Percentiles rank a stretch among this genome's conserved stretches.
phyloP scores from a whole-genome alignment of 371 early-diverging fungal species.

The Mucor irregularis region DNA sequence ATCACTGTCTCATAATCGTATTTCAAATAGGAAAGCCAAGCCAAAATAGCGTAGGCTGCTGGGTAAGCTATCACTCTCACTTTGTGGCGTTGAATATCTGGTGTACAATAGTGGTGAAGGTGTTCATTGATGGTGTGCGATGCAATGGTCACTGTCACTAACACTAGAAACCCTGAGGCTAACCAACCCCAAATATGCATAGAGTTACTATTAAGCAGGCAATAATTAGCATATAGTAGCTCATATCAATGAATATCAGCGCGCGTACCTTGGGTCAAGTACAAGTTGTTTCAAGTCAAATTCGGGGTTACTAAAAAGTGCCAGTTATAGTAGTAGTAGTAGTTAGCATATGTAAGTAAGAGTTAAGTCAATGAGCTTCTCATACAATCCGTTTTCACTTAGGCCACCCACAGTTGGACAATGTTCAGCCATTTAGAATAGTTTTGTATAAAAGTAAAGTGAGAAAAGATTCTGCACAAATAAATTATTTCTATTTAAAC shows the following conservation, averaged over 20 bases:
- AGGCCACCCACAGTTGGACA: constrained; percentile 32
- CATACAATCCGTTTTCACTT: constrained; percentile 34
- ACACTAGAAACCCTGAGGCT: constrained; percentile 32
- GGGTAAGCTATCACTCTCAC: constrained; percentile 50
- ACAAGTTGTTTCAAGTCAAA: constrained; percentile 39
- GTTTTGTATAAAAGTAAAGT: not conserved
- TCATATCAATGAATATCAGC: not conserved
- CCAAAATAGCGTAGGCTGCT: constrained; percentile 43
- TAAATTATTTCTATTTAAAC: not conserved
- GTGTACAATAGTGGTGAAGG: constrained; percentile 42
- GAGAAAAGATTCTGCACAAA: not conserved
- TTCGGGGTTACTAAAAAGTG: constrained; percentile 36
- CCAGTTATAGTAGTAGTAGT: not conserved
- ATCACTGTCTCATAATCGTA: constrained; percentile 51
- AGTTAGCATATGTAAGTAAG: not conserved
- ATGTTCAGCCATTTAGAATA: constrained; percentile 8
- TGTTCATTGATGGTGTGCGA: constrained; percentile 37
- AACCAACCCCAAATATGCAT: constrained; percentile 55
- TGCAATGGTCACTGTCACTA: constrained; percentile 34
- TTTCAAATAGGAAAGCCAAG: constrained; percentile 51
- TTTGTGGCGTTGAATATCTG: constrained; percentile 48
- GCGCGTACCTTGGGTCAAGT: constrained; percentile 39
- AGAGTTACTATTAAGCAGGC: constrained; percentile 23
- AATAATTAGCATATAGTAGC: not conserved
- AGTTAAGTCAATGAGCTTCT: no score